Evolutionary conservation across 768 basidiomycete species (phyloP).

Genomic region (Tulasnella sp.): DNA sequence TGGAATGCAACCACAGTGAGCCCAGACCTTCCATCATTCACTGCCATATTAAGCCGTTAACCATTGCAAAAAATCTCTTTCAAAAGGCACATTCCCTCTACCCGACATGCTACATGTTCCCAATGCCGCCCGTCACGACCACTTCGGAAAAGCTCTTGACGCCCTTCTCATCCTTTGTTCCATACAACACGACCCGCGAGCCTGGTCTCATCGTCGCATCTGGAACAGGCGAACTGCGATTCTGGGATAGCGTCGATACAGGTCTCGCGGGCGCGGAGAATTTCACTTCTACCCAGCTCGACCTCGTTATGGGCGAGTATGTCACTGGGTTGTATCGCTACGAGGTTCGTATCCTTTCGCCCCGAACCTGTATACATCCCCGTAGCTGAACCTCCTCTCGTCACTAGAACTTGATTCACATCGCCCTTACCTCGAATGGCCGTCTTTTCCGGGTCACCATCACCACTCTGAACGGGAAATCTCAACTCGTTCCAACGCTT

Average conservation of each 20-base stretch:
- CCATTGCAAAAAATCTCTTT: background rate
- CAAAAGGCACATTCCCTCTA: background rate
- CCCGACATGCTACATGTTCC: constrained; percentile 28
- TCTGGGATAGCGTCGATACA: constrained; percentile 21
- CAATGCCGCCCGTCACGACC: constrained; percentile 12
- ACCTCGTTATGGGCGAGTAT: constrained; percentile 7
- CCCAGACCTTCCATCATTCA: background rate
- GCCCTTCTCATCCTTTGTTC: constrained; percentile 22
- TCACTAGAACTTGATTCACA: constrained; percentile 12
- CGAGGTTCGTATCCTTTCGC: background rate
- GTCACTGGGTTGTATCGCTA: constrained; percentile 20
- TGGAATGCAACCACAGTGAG: constrained; percentile 19
- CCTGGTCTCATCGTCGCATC: constrained; percentile 27
- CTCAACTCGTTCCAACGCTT: constrained; percentile 18
- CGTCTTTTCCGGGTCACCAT: constrained; percentile 23
- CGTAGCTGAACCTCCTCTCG: background rate
- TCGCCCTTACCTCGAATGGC: constrained; percentile 20
- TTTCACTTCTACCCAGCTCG: background rate
- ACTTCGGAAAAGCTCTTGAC: background rate
- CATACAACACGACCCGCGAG: constrained; percentile 18
- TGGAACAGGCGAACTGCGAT: constrained; percentile 22
- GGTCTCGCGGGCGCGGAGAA: constrained; percentile 25
- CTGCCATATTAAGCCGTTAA: background rate
- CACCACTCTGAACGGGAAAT: constrained; percentile 14
- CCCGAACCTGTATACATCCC: background rate